phyloP scores from a whole-genome alignment of 2,329 filamentous ascomycete species.

The Fusarium sp. region DNA sequence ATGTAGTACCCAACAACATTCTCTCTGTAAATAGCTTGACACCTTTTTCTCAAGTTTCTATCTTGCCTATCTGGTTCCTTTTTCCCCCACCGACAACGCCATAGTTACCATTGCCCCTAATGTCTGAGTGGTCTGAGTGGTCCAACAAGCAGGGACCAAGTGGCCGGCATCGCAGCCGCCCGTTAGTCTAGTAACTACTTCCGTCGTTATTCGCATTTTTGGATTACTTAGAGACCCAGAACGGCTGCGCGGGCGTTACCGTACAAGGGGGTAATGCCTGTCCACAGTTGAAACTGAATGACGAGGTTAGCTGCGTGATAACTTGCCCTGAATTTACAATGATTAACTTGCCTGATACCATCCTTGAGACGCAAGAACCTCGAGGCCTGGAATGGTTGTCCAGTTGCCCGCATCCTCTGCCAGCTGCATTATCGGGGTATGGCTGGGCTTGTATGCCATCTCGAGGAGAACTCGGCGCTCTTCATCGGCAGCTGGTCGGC shows the following conservation, averaged over 20 bases:
- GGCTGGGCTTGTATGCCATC: constrained; percentile 94
- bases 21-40: constrained; percentile 3
- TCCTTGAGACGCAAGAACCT: constrained; percentile 92
- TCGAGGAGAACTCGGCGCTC: constrained; percentile 80
- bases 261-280: constrained; percentile 82
- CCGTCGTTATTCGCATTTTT: constrained; percentile 5
- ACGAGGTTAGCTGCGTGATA: constrained; percentile 38
- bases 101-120: constrained; percentile 7
- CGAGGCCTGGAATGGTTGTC: constrained; percentile 87
- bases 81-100: constrained; percentile 28
- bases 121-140: neutral
- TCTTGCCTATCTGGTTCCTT: constrained; percentile 8
- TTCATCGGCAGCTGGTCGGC: constrained; percentile 55
- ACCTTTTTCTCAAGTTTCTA: constrained; percentile 18
- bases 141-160: constrained; percentile 6
- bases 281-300: constrained; percentile 84
- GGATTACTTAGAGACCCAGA: constrained; percentile 54
- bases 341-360: constrained; percentile 79
- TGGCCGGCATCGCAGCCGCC: constrained; percentile 3
- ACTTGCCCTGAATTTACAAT: neutral
- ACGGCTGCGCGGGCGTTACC: constrained; percentile 76
- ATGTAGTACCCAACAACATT: constrained; percentile 9
- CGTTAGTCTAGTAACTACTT: constrained; percentile 3
- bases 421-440: constrained; percentile 88
- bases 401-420: constrained; percentile 81